A percentile compares a stretch with the other conserved stretches of the same genome.
Evolutionary conservation across 2,329 filamentous ascomycete genomes (phyloP).

Genomic region (Paraphoma sp.): DNA sequence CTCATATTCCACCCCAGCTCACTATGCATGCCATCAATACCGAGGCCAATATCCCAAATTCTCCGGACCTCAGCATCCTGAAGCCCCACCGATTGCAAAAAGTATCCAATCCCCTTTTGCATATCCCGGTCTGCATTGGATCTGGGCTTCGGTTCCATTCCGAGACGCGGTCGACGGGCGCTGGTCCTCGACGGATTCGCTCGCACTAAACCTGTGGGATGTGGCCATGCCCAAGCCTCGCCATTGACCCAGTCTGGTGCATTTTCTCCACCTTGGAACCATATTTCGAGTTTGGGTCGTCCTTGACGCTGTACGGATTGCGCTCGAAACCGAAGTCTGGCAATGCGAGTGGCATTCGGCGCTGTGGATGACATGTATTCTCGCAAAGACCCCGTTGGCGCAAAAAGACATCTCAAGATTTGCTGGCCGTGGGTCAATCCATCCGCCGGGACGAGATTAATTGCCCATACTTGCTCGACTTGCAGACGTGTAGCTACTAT

Average conservation of each 20-base stretch:
- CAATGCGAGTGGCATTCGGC: neutral
- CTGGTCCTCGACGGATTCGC: neutral
- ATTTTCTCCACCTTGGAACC: neutral
- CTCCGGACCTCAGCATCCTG: neutral
- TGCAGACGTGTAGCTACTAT: neutral
- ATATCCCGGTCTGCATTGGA: neutral
- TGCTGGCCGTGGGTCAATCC: neutral
- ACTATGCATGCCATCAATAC: neutral
- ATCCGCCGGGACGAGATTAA: neutral
- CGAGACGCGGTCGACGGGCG: neutral
- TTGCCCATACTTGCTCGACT: neutral
- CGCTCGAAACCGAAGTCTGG: neutral
- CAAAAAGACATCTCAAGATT: neutral
- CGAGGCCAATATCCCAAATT: neutral
- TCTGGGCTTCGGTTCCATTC: neutral
- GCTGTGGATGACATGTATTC: neutral
- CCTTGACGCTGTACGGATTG: no score
- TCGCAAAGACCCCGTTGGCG: neutral
- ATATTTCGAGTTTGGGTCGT: neutral
- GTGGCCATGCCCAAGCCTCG: neutral
- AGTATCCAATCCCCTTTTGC: neutral
- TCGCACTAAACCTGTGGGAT: neutral
- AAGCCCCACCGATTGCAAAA: neutral
- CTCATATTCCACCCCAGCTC: neutral
- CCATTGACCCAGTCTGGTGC: neutral